phyloP scores from a whole-genome alignment of 345 rosid species.

The rapeseed (Brassica napus) region DNA sequence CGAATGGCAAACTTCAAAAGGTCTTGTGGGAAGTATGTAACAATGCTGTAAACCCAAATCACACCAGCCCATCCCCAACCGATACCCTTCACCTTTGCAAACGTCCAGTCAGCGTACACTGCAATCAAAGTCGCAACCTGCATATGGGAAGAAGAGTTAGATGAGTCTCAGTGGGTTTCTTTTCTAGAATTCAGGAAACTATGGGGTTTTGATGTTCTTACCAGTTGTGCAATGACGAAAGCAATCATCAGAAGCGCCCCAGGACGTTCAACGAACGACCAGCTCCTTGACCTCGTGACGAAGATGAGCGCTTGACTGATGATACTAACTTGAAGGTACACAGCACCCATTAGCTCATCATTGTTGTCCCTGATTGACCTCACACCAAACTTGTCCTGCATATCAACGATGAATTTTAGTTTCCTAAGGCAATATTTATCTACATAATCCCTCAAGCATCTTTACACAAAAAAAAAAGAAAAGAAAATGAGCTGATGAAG shows the following conservation, averaged over 20 bases:
- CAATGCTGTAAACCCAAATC: constrained; percentile 81
- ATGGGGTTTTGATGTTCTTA: constrained; percentile 42
- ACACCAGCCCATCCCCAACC: constrained; percentile 78
- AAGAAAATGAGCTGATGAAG: neutral
- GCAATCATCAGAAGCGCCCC: constrained; percentile 40
- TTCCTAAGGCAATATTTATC: neutral
- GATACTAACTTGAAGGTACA: constrained; percentile 62
- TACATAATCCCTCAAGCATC: constrained; percentile 5
- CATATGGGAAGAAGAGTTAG: constrained; percentile 2
- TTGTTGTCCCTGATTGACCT: constrained; percentile 40
- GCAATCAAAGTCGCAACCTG: constrained; percentile 72
- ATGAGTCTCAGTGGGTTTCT: constrained; percentile 1
- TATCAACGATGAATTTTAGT: constrained; percentile 10
- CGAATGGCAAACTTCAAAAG: constrained; percentile 76
- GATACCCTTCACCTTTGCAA: constrained; percentile 53
- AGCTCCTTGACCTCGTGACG: constrained; percentile 46
- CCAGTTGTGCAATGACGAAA: constrained; percentile 43
- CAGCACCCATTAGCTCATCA: constrained; percentile 52
- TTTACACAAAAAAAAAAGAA: neutral
- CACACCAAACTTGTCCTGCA: constrained; percentile 68
- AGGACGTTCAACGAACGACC: constrained; percentile 48
- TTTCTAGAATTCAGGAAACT: neutral
- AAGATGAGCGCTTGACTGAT: constrained; percentile 48
- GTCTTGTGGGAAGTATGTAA: constrained; percentile 82
- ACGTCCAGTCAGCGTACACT: constrained; percentile 56